phyloP scores from a whole-genome alignment of 2,329 filamentous ascomycete genomes.

The Colletotrichum sp. region DNA sequence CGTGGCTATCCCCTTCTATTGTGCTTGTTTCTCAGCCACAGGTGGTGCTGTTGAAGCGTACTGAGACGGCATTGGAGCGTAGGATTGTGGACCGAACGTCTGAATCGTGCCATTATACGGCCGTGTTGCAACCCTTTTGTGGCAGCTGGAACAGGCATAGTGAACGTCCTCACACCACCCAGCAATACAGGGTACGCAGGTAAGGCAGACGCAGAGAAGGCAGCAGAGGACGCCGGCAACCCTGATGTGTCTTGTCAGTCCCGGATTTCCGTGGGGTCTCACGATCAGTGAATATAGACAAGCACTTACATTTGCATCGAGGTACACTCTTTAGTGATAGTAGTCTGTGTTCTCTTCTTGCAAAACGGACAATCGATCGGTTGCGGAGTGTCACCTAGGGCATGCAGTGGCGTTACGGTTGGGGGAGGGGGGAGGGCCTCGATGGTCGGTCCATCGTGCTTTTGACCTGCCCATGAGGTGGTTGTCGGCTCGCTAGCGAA shows the following conservation, averaged over 20 bases:
- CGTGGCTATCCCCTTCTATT: not conserved
- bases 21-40: not conserved
- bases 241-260: conserved; percentile 18
- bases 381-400: conserved; percentile 27
- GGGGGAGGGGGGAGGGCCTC: not conserved
- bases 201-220: conserved; percentile 33
- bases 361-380: conserved; percentile 37
- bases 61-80: not conserved
- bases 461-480: not conserved
- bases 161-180: conserved; percentile 35
- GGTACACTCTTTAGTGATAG: conserved; percentile 26
- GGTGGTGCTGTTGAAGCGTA: not conserved
- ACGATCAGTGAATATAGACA: not conserved
- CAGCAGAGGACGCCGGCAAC: conserved; percentile 33
- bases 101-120: conserved; percentile 24
- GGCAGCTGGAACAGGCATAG: conserved; percentile 33
- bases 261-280: not conserved
- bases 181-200: conserved; percentile 34
- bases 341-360: conserved; percentile 25
- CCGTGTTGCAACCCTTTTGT: conserved; percentile 30
- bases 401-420: conserved; percentile 23
- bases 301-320: not conserved
- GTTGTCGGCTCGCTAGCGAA: not conserved
- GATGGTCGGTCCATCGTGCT: not conserved
- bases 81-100: conserved; percentile 23